Evolutionary conservation across 345 rosid species (phyloP).

Genomic region (Linum tenue): DNA sequence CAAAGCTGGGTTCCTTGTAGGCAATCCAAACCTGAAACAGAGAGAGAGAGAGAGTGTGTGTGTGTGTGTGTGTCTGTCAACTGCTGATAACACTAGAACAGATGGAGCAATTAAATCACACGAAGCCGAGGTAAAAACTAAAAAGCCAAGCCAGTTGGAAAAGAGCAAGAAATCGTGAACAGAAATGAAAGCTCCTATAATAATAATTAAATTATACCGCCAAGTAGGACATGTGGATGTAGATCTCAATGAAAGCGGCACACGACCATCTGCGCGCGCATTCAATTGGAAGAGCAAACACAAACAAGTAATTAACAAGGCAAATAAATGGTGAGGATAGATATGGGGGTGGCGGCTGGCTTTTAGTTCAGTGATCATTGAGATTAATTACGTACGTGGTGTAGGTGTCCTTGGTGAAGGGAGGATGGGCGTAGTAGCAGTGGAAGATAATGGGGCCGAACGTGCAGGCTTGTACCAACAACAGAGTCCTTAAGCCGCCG

Average conservation of each 20-base stretch:
- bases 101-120: no score
- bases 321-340: no score
- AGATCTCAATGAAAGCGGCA: constrained; percentile 68
- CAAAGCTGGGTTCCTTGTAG: constrained; percentile 51
- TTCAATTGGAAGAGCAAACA: neutral
- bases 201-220: constrained; percentile 34
- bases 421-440: constrained; percentile 49
- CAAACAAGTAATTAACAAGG: neutral
- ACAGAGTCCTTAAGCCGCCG: constrained; percentile 32
- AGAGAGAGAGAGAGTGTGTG: no score
- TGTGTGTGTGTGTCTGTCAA: no score
- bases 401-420: constrained; percentile 58
- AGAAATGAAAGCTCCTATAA: neutral
- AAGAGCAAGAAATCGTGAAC: no score
- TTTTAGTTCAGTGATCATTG: no score
- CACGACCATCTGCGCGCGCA: constrained; percentile 54
- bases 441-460: constrained; percentile 52
- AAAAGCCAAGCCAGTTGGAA: no score
- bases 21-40: constrained; percentile 54
- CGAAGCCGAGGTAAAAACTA: no score
- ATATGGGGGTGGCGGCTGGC: no score
- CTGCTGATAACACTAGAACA: no score
- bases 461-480: constrained; percentile 31
- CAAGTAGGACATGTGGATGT: constrained; percentile 41
- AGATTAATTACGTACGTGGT: constrained; percentile 42